These are phyloP conservation scores for Pythium utonaiense DNA, from an alignment of 352 stramenopile genomes.

Conservation along the genomic window DNA sequence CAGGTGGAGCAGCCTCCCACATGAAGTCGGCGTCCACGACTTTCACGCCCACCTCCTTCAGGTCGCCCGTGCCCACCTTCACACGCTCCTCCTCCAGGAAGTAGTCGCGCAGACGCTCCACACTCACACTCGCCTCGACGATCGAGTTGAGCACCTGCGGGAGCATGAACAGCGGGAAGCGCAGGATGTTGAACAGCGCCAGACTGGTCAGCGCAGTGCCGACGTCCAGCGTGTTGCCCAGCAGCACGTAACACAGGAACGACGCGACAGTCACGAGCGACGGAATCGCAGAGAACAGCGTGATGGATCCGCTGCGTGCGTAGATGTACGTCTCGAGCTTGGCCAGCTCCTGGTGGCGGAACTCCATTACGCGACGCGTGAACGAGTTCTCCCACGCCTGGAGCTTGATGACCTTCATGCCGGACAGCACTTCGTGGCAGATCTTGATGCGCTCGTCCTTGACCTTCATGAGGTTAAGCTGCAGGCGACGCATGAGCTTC, in stretches of 20 bases:
- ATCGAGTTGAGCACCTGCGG: slow-evolving; percentile 11
- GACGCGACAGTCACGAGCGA: slow-evolving; percentile 78
- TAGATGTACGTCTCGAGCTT: slow-evolving; percentile 39
- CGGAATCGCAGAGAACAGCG: slow-evolving; percentile 51
- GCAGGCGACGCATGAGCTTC: slow-evolving; percentile 12
- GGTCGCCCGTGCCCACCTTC: slow-evolving; percentile 36
- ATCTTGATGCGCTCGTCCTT: slow-evolving; percentile 77
- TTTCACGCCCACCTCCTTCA: slow-evolving; percentile 35
- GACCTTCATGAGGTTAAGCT: slow-evolving; percentile 13
- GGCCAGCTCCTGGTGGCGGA: slow-evolving; percentile 34
- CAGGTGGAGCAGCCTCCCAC: background rate
- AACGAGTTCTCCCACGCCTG: slow-evolving; percentile 69
- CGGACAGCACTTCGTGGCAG: slow-evolving; percentile 87
- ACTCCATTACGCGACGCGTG: slow-evolving; percentile 28
- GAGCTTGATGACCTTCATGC: slow-evolving; percentile 86
- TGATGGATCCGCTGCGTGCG: slow-evolving; percentile 39
- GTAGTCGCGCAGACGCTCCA: slow-evolving; percentile 13
- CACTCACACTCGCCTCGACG: slow-evolving; percentile 10
- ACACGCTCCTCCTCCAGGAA: slow-evolving; percentile 10
- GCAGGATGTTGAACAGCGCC: slow-evolving; percentile 43
- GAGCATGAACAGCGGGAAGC: slow-evolving; percentile 23
- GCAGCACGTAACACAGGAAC: slow-evolving; percentile 38
- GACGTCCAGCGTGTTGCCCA: slow-evolving; percentile 31
- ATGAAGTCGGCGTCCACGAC: slow-evolving; percentile 31
- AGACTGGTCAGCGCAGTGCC: slow-evolving; percentile 36